Evolutionary conservation across 805 yeast species (phyloP).

Genomic region (Zygosaccharomyces rouxii): DNA sequence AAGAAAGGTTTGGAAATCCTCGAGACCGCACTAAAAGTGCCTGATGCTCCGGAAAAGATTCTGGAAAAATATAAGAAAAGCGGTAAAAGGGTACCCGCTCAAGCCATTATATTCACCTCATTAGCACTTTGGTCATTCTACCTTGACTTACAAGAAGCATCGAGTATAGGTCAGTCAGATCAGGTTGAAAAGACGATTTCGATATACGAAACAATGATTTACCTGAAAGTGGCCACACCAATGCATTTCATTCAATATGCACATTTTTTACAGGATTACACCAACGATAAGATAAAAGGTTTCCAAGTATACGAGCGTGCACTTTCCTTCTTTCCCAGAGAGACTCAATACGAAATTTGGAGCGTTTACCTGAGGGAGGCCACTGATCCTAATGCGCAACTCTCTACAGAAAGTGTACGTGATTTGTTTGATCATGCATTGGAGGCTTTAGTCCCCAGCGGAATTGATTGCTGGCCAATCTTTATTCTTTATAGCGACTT

Average conservation of each 20-base stretch:
- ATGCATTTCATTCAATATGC: slow-evolving; percentile 63
- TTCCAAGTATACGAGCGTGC: slow-evolving; percentile 66
- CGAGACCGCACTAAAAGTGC: slow-evolving; percentile 40
- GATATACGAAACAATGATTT: slow-evolving; percentile 52
- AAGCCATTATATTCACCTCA: slow-evolving; percentile 56
- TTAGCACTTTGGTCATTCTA: slow-evolving; percentile 68
- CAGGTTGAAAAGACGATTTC: slow-evolving; percentile 22
- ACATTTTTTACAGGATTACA: slow-evolving; percentile 47
- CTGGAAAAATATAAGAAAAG: slow-evolving; percentile 19
- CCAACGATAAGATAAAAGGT: slow-evolving; percentile 40
- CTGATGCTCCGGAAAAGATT: slow-evolving; percentile 31
- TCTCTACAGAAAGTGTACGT: slow-evolving; percentile 52
- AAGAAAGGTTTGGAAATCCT: slow-evolving; percentile 42
- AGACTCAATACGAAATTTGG: slow-evolving; percentile 64
- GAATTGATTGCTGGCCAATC: slow-evolving; percentile 41
- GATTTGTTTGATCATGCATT: slow-evolving; percentile 72
- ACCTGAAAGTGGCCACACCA: slow-evolving; percentile 65
- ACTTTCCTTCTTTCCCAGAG: slow-evolving; percentile 51
- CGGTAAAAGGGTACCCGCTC: slow-evolving; percentile 42
- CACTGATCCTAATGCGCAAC: slow-evolving; percentile 26
- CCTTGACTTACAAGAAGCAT: slow-evolving; percentile 62
- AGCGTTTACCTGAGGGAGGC: slow-evolving; percentile 56
- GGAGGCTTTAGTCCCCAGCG: slow-evolving; percentile 44
- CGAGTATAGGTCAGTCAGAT: slow-evolving; percentile 40
- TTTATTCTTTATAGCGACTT: slow-evolving; percentile 54